Evolutionary conservation across 805 yeast species (phyloP).

Genomic region (Brettanomyces custersianus): DNA sequence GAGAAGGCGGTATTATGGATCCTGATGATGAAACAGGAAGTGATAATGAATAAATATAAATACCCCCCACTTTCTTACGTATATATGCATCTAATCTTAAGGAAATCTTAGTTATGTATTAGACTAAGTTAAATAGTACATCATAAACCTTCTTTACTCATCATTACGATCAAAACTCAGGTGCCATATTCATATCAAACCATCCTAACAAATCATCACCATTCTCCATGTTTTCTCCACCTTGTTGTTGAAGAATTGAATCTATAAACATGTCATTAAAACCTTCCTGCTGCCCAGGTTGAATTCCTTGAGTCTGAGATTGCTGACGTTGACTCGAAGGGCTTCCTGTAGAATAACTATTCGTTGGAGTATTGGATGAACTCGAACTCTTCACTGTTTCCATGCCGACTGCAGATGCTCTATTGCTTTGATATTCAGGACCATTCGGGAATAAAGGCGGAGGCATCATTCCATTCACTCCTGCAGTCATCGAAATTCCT

Average conservation of each 20-base stretch:
- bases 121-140: no score
- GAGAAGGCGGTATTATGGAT: conserved; percentile 95
- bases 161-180: conserved; percentile 36
- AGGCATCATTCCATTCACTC: conserved; percentile 17
- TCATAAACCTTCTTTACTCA: no score
- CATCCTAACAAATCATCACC: conserved; percentile 88
- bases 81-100: no score
- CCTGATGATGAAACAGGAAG: conserved; percentile 44
- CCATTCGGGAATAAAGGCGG: conserved; percentile 18
- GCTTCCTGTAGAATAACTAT: conserved; percentile 1
- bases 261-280: conserved; percentile 29
- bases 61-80: no score
- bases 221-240: conserved; percentile 79
- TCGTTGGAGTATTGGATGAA: conserved; percentile 4
- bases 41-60: conserved; percentile 36
- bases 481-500: conserved; percentile 17
- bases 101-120: no score
- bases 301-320: conserved; percentile 17
- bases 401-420: not conserved
- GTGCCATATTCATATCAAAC: conserved; percentile 78
- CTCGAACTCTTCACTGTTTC: conserved; percentile 1
- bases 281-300: no score
- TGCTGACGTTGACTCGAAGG: conserved; percentile 7
- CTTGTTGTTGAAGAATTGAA: conserved; percentile 69
- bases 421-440: conserved; percentile 2